phyloP scores from a whole-genome alignment of 768 basidiomycete genomes.

The Chalciporus piperatus region DNA sequence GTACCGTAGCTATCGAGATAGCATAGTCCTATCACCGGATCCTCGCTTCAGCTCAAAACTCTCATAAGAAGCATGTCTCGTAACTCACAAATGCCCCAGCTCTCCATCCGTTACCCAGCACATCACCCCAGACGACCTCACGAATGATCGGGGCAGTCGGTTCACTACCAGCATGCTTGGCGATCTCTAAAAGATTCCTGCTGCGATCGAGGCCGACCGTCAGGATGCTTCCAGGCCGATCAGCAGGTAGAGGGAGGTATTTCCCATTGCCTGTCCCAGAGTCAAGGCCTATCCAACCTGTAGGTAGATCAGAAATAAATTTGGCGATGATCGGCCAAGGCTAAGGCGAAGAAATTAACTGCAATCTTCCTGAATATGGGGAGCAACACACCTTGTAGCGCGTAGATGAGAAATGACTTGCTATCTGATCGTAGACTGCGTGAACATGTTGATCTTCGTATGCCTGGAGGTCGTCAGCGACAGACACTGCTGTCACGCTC shows the following conservation, averaged over 20 bases:
- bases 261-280: constrained; percentile 98
- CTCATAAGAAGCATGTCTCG: background rate
- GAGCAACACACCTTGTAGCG: constrained; percentile 67
- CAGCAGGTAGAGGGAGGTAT: constrained; percentile 76
- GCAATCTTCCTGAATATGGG: background rate
- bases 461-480: constrained; percentile 48
- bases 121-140: constrained; percentile 82
- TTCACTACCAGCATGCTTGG: constrained; percentile 55
- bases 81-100: constrained; percentile 71
- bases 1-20: constrained; percentile 96
- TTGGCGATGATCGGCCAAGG: constrained; percentile 85
- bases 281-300: constrained; percentile 87
- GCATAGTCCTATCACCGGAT: constrained; percentile 79
- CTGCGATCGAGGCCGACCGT: constrained; percentile 88
- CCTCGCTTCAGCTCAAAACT: background rate
- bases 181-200: constrained; percentile 71
- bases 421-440: constrained; percentile 80
- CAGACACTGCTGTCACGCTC: constrained; percentile 37
- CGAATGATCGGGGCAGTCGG: constrained; percentile 32
- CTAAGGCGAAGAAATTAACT: constrained; percentile 35
- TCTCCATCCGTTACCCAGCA: constrained; percentile 72
- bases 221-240: constrained; percentile 58
- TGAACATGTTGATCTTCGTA: constrained; percentile 83
- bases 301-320: constrained; percentile 69
- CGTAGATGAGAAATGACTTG: constrained; percentile 83